Evolutionary conservation across 331 rosid species (phyloP).

Genomic region (Pyracantha coccinea): DNA sequence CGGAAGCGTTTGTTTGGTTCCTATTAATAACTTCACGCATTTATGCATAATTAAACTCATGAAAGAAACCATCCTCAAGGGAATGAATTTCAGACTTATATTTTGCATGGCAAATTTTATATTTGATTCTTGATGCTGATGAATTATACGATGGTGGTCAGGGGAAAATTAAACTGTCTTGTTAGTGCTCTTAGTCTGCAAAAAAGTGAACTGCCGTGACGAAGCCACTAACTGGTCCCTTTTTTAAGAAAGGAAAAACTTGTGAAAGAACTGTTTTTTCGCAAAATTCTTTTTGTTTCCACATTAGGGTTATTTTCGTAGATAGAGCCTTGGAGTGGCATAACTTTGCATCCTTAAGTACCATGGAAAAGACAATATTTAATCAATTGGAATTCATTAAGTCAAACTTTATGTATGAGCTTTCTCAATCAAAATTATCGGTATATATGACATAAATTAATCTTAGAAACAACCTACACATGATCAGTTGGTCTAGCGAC

Average conservation of each 20-base stretch:
- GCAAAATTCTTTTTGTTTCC: background rate
- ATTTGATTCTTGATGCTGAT: too few species aligned
- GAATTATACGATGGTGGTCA: too few species aligned
- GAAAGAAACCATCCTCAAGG: background rate
- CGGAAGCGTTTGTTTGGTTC: too few species aligned
- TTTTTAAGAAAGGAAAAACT: too few species aligned
- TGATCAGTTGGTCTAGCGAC: background rate
- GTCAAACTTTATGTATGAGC: background rate
- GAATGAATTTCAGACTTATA: fast-evolving
- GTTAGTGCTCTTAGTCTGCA: too few species aligned
- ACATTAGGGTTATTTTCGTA: background rate
- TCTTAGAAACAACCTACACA: background rate
- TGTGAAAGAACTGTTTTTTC: background rate
- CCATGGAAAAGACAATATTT: background rate
- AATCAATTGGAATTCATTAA: background rate
- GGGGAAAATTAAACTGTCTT: fast-evolving
- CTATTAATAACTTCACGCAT: too few species aligned
- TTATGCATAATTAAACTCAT: background rate
- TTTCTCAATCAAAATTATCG: background rate
- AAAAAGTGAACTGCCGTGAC: too few species aligned
- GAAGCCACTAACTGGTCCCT: too few species aligned
- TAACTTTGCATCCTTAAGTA: background rate
- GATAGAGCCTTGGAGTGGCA: background rate
- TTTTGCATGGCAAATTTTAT: fast-evolving
- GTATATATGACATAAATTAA: background rate